These are phyloP conservation scores for Epichloe typhina DNA, from an alignment of 2,329 filamentous ascomycete species.

Conservation along the genomic window DNA sequence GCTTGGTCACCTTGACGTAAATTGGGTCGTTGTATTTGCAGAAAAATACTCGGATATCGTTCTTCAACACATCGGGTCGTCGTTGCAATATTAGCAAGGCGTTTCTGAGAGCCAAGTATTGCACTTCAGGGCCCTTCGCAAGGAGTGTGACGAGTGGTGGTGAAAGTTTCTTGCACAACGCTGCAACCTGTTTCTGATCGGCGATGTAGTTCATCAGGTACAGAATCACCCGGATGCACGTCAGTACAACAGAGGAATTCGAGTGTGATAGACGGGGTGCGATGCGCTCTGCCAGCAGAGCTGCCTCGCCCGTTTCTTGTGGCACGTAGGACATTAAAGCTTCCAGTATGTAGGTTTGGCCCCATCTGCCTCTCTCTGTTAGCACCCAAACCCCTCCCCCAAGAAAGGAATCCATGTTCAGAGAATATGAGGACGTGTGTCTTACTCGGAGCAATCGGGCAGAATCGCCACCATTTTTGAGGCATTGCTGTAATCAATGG, in stretches of 20 bases:
- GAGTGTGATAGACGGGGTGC: constrained; percentile 92
- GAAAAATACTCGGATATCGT: constrained; percentile 97
- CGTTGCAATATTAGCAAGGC: constrained; percentile 87
- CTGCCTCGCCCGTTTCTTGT: constrained; percentile 76
- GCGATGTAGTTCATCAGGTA: constrained; percentile 99
- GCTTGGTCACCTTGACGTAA: constrained; percentile 97
- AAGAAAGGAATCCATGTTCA: not conserved
- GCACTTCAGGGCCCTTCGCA: constrained; percentile 95
- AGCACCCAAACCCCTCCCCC: not conserved
- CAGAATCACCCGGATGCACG: constrained; percentile 88
- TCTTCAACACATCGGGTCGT: constrained; percentile 81
- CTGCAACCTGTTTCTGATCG: constrained; percentile 76
- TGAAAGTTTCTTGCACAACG: constrained; percentile 82
- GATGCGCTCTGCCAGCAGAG: constrained; percentile 83
- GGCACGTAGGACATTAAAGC: constrained; percentile 96
- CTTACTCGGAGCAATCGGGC: constrained; percentile 91
- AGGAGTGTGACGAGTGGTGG: constrained; percentile 88
- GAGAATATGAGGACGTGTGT: constrained; percentile 7
- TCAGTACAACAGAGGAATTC: constrained; percentile 91
- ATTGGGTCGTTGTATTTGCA: constrained; percentile 99
- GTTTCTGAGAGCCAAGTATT: constrained; percentile 89
- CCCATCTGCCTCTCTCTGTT: constrained; percentile 56
- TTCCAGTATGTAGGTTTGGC: constrained; percentile 95
- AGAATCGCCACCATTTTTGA: constrained; percentile 97
- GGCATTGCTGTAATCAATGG: constrained; percentile 92